phyloP scores from a whole-genome alignment of 75 land plant species.

The Cunninghamia lanceolata region DNA sequence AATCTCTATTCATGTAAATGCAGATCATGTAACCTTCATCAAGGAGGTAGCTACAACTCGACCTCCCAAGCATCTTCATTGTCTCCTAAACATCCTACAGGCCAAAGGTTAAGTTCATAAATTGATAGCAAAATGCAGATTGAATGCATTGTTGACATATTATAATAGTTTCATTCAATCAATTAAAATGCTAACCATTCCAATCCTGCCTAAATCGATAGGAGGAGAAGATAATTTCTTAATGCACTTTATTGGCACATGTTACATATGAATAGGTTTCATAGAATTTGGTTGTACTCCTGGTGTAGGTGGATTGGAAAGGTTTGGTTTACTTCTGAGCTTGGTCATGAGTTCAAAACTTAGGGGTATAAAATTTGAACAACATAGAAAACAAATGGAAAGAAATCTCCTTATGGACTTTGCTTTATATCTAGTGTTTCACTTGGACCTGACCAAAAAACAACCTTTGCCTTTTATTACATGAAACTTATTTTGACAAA shows the following conservation, averaged over 20 bases:
- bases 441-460: neutral
- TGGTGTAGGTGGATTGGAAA: neutral
- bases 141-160: neutral
- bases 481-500: neutral
- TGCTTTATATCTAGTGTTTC: neutral
- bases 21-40: constrained; percentile 76
- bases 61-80: constrained; percentile 68
- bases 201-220: neutral
- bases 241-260: neutral
- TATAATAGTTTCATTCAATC: neutral
- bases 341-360: neutral
- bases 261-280: neutral
- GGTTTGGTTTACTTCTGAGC: neutral
- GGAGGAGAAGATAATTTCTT: neutral
- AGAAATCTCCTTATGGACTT: neutral
- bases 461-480: neutral
- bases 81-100: constrained; percentile 60
- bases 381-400: neutral
- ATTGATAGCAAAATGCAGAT: neutral
- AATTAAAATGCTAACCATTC: neutral
- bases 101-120: constrained; percentile 41
- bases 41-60: constrained; percentile 71
- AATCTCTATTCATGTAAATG: neutral
- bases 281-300: neutral
- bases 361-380: neutral